Percentiles rank a stretch among this genome's conserved stretches.
Evolutionary conservation across 345 rosid genomes (phyloP).

Genomic region (Camelina hispida): DNA sequence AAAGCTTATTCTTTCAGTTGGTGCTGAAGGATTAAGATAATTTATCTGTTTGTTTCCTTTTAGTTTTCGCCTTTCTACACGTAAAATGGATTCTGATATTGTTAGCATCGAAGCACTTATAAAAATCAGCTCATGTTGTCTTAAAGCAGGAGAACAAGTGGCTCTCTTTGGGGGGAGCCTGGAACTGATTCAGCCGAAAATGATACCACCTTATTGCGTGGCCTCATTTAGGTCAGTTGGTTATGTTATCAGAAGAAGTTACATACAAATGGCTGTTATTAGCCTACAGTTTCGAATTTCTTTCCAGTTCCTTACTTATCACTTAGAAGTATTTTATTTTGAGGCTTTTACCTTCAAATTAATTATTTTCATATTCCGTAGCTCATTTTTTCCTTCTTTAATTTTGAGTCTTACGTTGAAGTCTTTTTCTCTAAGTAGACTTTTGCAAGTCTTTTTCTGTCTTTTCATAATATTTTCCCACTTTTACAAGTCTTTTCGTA

Average conservation of each 20-base stretch:
- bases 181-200: conserved; percentile 95
- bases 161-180: conserved; percentile 96
- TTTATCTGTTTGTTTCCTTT: conserved; percentile 50
- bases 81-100: conserved; percentile 58
- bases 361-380: conserved; percentile 38
- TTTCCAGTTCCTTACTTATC: conserved; percentile 46
- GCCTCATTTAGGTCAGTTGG: conserved; percentile 99
- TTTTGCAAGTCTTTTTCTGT: not conserved
- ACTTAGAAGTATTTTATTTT: conserved; percentile 15
- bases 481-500: not conserved
- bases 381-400: conserved; percentile 40
- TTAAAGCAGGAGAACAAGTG: conserved; percentile 98
- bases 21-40: conserved; percentile 48
- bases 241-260: conserved; percentile 70
- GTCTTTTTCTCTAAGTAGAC: conserved; percentile 33
- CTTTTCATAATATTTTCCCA: no score
- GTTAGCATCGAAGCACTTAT: conserved; percentile 49
- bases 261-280: conserved; percentile 60
- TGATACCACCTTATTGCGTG: conserved; percentile 97
- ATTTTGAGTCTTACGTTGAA: conserved; percentile 22
- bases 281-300: conserved; percentile 51
- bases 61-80: conserved; percentile 60
- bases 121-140: conserved; percentile 83
- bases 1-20: conserved; percentile 48
- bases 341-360: conserved; percentile 42